Evolutionary conservation across 306 rosid genomes (phyloP).

Genomic region (Sesbania bispinosa): DNA sequence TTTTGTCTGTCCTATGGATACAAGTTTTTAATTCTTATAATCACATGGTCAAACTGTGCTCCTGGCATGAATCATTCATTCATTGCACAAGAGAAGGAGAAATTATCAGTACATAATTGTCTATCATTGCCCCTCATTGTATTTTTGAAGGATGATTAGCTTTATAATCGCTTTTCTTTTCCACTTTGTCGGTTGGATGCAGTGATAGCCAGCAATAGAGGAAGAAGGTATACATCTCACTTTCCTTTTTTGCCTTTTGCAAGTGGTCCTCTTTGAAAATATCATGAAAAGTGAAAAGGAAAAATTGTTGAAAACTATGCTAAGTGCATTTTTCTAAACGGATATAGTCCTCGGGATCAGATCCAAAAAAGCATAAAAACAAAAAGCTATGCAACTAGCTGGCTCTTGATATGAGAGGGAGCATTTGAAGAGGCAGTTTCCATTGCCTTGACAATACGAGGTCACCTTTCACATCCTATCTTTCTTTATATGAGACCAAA

Average conservation of each 20-base stretch:
- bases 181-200: not conserved
- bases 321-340: not conserved
- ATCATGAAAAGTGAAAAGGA: conserved; percentile 30
- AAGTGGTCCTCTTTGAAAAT: conserved; percentile 19
- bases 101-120: not conserved
- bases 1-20: conserved; percentile 3
- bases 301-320: conserved; percentile 12
- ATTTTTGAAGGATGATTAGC: conserved; percentile 8
- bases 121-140: not conserved
- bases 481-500: conserved; percentile 19
- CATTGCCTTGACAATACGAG: conserved; percentile 27
- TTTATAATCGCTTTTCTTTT: not conserved
- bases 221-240: not conserved
- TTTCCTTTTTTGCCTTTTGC: not conserved
- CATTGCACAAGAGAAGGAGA: not conserved
- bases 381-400: conserved; percentile 25
- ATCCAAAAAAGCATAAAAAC: conserved; percentile 27
- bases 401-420: conserved; percentile 37
- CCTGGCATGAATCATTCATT: not conserved
- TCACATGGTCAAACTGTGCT: conserved; percentile 1
- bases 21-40: not conserved
- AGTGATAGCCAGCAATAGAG: not conserved
- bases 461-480: conserved; percentile 15
- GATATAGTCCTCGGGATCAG: conserved; percentile 16
- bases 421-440: conserved; percentile 21